Evolutionary conservation across 179 eudicot genomes (phyloP), one percentile per base, ranked within the genome.

Genomic region (Pouteria campechiana): DNA sequence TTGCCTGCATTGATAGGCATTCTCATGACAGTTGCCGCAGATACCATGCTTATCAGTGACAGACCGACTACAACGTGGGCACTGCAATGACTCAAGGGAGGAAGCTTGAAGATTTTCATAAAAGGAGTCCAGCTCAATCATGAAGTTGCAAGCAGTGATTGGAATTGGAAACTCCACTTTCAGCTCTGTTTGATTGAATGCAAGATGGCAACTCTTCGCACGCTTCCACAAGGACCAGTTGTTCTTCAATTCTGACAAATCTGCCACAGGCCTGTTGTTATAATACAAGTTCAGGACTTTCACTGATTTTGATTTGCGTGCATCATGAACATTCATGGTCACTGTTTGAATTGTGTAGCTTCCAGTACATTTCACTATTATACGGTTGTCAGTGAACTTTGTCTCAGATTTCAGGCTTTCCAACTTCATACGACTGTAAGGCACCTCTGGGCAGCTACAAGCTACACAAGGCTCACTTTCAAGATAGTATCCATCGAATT

Each of bases 391-490:
- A 9, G 96, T 92, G 53, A 88, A 92, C 57, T 88, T 92, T 14
- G 95, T 80, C 57, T 92, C 99, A 22, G 99, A 92, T 65, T 88
- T 92, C 50, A 92, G 59, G 52, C 76, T 88, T 65, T 92, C 99
- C 20, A 92, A 72, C 79, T 92, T 92, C 89, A 92, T 92, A 72
- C 89, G 72, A 66, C 83, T 83, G 65, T 83, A 88, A 7, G 99
- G 81, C 29, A 88, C 94, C 70, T 92, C 99, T 21, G 96, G 99
- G 33, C 83, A 76, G 73, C 99, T 92, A 64, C 99, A 92, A 59
- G 99, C 93, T 61, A 92, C 95, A 79, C 99, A 92, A 57, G 99
- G 99, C 69, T 92, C 99, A 51, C 99, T 88, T 73, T 92, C 99
- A 30, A 92, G 86, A 68, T 92, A 92, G 54, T 88, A 92, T 33